phyloP scores from a whole-genome alignment of 768 basidiomycete genomes.

The Boletellus sp. region DNA sequence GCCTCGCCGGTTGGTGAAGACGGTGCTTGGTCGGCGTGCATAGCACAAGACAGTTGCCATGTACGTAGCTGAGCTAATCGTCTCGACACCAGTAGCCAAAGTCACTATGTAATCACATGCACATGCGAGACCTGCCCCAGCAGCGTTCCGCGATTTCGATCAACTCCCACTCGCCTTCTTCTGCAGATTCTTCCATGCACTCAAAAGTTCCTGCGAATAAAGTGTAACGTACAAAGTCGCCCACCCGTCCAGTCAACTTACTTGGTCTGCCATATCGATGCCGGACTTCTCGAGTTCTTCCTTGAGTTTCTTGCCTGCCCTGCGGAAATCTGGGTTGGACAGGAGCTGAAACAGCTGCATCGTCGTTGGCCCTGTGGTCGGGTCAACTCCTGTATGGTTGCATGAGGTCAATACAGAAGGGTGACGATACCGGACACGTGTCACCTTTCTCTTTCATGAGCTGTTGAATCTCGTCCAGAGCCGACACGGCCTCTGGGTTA shows the following conservation, averaged over 20 bases:
- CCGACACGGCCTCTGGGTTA: conserved; percentile 48
- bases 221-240: background rate
- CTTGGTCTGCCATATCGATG: conserved; percentile 54
- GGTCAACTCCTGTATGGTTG: conserved; percentile 43
- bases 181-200: conserved; percentile 34
- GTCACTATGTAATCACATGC: background rate
- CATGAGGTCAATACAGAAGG: background rate
- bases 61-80: background rate
- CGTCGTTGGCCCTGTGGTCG: conserved; percentile 43
- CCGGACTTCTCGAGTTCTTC: conserved; percentile 57
- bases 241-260: conserved; percentile 24
- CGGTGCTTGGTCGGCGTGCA: conserved; percentile 10
- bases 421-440: conserved; percentile 5
- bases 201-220: conserved; percentile 43
- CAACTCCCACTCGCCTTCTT: conserved; percentile 24
- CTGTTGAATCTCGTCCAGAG: conserved; percentile 43
- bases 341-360: conserved; percentile 55
- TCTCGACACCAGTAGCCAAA: background rate
- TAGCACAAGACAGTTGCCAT: background rate
- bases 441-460: conserved; percentile 48
- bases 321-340: conserved; percentile 49
- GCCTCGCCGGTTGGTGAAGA: conserved; percentile 30
- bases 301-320: conserved; percentile 42
- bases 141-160: background rate
- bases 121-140: no score